Evolutionary conservation across 139 green algal species (phyloP).

Genomic region (Mychonastes homosphaera): DNA sequence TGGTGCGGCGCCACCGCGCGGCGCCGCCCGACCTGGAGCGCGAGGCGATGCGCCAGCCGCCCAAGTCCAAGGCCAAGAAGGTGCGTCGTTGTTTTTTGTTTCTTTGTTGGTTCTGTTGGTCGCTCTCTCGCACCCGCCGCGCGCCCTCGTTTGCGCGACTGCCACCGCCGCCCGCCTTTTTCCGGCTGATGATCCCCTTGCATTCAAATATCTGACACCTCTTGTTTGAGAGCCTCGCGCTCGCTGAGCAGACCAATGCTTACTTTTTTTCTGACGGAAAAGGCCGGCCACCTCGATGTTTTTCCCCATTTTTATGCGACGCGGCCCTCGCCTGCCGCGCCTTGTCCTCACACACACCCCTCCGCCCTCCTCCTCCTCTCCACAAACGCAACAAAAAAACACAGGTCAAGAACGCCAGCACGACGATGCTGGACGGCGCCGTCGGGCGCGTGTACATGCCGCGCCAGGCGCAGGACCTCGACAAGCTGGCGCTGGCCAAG

Average conservation of each 20-base stretch:
- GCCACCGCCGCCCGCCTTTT: no score
- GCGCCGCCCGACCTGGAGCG: conserved; percentile 60
- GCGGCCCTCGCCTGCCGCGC: no score
- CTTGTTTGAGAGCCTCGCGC: conserved; percentile 23
- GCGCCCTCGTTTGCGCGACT: no score
- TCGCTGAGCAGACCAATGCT: conserved; percentile 22
- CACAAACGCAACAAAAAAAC: no score
- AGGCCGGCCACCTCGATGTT: no score
- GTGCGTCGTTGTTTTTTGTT: conserved; percentile 19
- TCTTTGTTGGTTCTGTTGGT: not conserved
- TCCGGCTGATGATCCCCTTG: no score
- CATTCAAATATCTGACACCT: conserved; percentile 32
- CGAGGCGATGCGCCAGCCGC: conserved; percentile 65
- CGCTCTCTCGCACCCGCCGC: no score
- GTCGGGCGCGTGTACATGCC: conserved; percentile 91
- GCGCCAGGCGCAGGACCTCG: conserved; percentile 63
- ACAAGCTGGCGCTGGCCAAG: conserved; percentile 79
- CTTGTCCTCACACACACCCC: no score
- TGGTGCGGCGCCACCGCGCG: conserved; percentile 48
- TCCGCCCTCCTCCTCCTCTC: no score
- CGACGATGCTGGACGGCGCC: conserved; percentile 65
- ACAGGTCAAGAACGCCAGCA: conserved; percentile 83
- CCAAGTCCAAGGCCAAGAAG: conserved; percentile 67
- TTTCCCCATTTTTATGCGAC: no score
- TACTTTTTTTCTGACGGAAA: no score